phyloP scores from a whole-genome alignment of 2,329 filamentous ascomycete species.

The Lachnum nothofagi region DNA sequence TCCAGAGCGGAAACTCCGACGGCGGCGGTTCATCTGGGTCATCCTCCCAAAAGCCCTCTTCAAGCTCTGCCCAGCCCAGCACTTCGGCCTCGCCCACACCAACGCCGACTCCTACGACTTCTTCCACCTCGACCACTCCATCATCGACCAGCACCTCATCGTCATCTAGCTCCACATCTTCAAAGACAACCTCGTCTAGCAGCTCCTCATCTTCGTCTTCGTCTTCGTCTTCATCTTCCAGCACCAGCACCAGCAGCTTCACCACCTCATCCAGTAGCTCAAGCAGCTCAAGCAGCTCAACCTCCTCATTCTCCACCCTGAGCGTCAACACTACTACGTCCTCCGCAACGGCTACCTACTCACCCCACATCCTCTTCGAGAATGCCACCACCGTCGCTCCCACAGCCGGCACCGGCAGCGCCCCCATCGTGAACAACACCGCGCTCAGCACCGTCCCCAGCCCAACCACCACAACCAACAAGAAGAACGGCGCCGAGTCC shows the following conservation, averaged over 20 bases:
- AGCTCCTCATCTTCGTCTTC: slow-evolving; percentile 7
- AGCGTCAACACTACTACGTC: slow-evolving; percentile 6
- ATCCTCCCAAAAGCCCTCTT: slow-evolving; percentile 25
- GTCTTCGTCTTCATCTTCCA: slow-evolving; percentile 13
- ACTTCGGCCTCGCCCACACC: slow-evolving; percentile 22
- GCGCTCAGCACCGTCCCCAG: not conserved
- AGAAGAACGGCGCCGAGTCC: slow-evolving; percentile 18
- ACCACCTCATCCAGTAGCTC: no score
- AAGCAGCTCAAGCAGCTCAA: no score
- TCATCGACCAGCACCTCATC: slow-evolving; percentile 14
- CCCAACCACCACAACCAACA: slow-evolving; percentile 10
- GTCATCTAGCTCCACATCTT: slow-evolving; percentile 8
- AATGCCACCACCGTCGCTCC: slow-evolving; percentile 15
- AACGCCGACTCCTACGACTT: slow-evolving; percentile 21
- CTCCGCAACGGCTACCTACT: slow-evolving; percentile 12
- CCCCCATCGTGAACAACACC: not conserved
- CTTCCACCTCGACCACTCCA: slow-evolving; percentile 16
- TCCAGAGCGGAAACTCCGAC: slow-evolving; percentile 34
- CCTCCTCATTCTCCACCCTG: no score
- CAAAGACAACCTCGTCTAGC: slow-evolving; percentile 14
- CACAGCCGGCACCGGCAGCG: slow-evolving; percentile 2
- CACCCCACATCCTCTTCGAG: slow-evolving; percentile 27
- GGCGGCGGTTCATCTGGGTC: slow-evolving; percentile 12
- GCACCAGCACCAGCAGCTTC: slow-evolving; percentile 4
- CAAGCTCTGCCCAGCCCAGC: slow-evolving; percentile 23